These are phyloP conservation scores for Populus alba DNA, from an alignment of 345 rosid species.

Conservation along the genomic window DNA sequence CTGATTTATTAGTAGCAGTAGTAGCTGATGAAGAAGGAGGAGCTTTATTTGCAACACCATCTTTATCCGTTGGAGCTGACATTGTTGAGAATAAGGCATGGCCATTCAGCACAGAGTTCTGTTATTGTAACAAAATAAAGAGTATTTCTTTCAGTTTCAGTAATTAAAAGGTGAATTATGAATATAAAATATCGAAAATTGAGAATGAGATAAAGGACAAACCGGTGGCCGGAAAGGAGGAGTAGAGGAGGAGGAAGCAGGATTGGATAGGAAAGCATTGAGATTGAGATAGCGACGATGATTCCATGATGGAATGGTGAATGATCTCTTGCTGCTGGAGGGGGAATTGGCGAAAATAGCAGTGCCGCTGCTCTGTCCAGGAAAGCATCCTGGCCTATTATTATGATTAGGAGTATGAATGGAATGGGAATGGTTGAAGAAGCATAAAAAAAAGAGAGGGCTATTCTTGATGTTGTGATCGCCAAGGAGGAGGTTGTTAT, in stretches of 20 bases:
- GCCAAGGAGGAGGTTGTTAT: not conserved
- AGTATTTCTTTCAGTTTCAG: not conserved
- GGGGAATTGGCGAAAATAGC: not conserved
- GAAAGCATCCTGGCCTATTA: not conserved
- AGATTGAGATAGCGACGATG: not conserved
- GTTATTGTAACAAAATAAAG: slow-evolving; percentile 4
- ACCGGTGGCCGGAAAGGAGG: slow-evolving; percentile 12
- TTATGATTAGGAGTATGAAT: not conserved
- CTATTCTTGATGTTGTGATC: not conserved
- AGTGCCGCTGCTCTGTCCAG: not conserved
- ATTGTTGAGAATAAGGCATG: slow-evolving; percentile 44
- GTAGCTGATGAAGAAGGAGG: not conserved
- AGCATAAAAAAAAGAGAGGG: not conserved
- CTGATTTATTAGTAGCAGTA: not conserved
- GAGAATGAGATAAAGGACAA: not conserved
- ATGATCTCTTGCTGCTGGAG: not conserved
- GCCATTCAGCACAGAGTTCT: slow-evolving; percentile 35
- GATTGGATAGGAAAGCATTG: slow-evolving; percentile 1
- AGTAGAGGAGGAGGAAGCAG: not conserved
- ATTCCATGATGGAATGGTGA: not conserved
- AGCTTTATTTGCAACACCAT: slow-evolving; percentile 20
- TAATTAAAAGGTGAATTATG: not conserved
- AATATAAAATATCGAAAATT: not conserved
- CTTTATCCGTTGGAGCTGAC: slow-evolving; percentile 20
- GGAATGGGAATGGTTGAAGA: not conserved